Percentiles rank a stretch among this genome's conserved stretches.
These are phyloP conservation scores for Alternaria brassicicola DNA, from an alignment of 2,329 filamentous ascomycete genomes.

Conservation along the genomic window DNA sequence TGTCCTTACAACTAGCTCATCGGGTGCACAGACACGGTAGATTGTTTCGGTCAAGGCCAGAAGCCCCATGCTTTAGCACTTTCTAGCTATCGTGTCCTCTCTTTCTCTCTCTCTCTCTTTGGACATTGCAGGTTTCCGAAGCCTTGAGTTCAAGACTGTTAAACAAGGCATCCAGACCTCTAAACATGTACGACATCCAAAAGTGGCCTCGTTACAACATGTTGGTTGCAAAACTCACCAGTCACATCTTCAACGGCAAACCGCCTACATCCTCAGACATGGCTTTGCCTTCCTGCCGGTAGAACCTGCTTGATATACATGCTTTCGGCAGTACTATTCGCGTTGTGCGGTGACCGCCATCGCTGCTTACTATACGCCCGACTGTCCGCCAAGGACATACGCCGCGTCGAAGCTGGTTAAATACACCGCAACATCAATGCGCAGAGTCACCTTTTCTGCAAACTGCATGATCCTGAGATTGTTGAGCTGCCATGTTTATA, in stretches of 20 bases:
- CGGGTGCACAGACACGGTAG: too few relatives aligned
- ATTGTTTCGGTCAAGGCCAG: neutral
- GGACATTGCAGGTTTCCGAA: neutral
- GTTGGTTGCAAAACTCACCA: neutral
- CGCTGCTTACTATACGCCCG: neutral
- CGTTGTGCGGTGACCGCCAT: neutral
- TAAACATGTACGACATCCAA: neutral
- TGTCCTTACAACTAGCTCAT: too few relatives aligned
- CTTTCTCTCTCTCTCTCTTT: neutral
- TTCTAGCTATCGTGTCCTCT: neutral
- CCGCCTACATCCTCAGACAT: neutral
- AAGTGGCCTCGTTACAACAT: neutral
- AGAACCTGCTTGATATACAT: neutral
- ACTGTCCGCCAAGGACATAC: neutral
- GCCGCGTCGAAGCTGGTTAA: neutral
- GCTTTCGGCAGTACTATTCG: neutral
- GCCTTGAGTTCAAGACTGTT: neutral
- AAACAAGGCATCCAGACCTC: neutral
- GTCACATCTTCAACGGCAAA: neutral
- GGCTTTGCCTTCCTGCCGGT: neutral
- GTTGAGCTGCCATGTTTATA: neutral
- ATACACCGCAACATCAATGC: neutral
- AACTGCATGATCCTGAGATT: neutral
- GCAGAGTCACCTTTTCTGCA: neutral
- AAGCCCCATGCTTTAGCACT: neutral